Evolutionary conservation across 495 filamentous ascomycete genomes (phyloP).

Genomic region (Hypoxylon crocopeplum): DNA sequence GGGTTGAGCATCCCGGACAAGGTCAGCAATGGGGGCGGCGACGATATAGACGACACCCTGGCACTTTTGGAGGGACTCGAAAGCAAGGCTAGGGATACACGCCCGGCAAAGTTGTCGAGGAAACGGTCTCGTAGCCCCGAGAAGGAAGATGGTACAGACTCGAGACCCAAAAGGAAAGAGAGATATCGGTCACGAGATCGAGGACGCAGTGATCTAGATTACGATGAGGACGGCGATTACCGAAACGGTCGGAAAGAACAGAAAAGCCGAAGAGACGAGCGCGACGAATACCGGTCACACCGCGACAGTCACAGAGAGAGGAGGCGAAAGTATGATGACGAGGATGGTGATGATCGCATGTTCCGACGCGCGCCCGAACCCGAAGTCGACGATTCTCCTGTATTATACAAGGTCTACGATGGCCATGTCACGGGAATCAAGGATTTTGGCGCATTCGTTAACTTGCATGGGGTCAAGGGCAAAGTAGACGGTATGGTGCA

Average conservation of each 20-base stretch:
- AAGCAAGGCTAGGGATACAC: slow-evolving; percentile 60
- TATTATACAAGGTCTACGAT: slow-evolving; percentile 87
- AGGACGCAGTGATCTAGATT: slow-evolving; percentile 50
- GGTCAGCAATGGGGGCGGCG: slow-evolving; percentile 57
- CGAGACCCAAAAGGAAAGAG: slow-evolving; percentile 47
- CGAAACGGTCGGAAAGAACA: slow-evolving; percentile 38
- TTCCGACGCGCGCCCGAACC: slow-evolving; percentile 75
- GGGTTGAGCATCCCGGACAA: slow-evolving; percentile 89
- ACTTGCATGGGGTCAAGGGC: slow-evolving; percentile 82
- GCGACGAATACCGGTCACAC: slow-evolving; percentile 69
- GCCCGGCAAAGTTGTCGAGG: slow-evolving; percentile 50
- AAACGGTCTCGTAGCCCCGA: slow-evolving; percentile 80
- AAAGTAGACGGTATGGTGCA: slow-evolving; percentile 95
- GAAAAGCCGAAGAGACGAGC: slow-evolving; percentile 59
- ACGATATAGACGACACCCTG: slow-evolving; percentile 92
- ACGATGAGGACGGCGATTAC: slow-evolving; percentile 39
- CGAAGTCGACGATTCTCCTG: slow-evolving; percentile 79
- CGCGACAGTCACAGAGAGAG: slow-evolving; percentile 52
- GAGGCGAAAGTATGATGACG: slow-evolving; percentile 51
- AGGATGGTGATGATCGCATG: slow-evolving; percentile 62
- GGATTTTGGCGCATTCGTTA: slow-evolving; percentile 96
- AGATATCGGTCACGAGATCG: slow-evolving; percentile 52
- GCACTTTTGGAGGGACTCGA: slow-evolving; percentile 87
- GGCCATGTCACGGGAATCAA: slow-evolving; percentile 90
- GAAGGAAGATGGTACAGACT: slow-evolving; percentile 57